Conservation (phyloP, 768 basidiomycete species). For the Amyloporia xantha region DNA sequence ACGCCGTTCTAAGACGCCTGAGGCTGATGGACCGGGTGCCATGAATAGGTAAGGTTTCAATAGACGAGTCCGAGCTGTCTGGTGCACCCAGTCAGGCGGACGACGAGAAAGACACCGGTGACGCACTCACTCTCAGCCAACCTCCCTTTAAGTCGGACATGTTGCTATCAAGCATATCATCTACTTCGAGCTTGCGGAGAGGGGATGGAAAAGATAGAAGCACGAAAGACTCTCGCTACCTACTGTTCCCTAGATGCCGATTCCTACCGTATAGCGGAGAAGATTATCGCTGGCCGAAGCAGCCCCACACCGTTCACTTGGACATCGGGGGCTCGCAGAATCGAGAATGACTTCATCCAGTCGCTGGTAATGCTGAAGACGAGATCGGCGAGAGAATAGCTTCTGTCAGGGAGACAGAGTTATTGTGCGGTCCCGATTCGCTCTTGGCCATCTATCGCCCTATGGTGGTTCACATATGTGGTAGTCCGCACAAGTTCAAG, state of each 20-base stretch:
- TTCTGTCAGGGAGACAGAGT: conserved; percentile 75
- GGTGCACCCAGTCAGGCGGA: not conserved
- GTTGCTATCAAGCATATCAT: conserved; percentile 98
- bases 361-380: conserved; percentile 95
- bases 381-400: conserved; percentile 94
- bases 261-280: too few relatives aligned
- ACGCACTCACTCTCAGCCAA: conserved; percentile 85
- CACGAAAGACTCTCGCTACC: conserved; percentile 67
- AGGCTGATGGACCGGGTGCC: conserved; percentile 34
- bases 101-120: conserved; percentile 50
- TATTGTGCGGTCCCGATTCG: conserved; percentile 78
- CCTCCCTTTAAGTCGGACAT: conserved; percentile 90
- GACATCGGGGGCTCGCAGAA: conserved; percentile 43
- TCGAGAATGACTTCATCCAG: conserved; percentile 90
- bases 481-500: conserved; percentile 87
- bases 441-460: conserved; percentile 83
- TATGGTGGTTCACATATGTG: conserved; percentile 84
- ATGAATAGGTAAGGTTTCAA: conserved; percentile 51
- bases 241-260: too few relatives aligned
- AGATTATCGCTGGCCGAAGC: too few relatives aligned
- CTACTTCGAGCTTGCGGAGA: conserved; percentile 89
- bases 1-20: conserved; percentile 15
- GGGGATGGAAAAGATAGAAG: conserved; percentile 95
- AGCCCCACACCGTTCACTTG: conserved; percentile 29
- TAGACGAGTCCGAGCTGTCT: conserved; percentile 18